Conservation (phyloP, 2,329 filamentous ascomycete genomes). For the Diaporthe vaccinii region DNA sequence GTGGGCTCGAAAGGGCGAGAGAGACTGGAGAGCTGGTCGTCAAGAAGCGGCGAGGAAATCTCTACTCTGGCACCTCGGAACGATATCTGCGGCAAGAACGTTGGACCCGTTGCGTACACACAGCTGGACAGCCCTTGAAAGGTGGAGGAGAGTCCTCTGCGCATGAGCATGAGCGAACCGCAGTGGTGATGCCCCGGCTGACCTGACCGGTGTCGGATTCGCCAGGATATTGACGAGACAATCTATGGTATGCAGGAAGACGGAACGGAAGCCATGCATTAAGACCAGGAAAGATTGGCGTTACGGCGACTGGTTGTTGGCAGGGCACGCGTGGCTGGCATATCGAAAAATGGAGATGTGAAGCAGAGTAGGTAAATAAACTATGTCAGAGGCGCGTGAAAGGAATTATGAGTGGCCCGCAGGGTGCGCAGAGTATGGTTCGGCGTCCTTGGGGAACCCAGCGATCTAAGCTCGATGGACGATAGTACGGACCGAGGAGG, state of each 20-base stretch:
- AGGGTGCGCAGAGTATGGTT: constrained; percentile 34
- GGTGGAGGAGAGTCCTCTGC: neutral
- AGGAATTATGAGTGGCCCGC: constrained; percentile 33
- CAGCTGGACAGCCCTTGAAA: neutral
- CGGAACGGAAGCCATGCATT: constrained; percentile 26
- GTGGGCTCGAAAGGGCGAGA: neutral
- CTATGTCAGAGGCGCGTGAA: constrained; percentile 35
- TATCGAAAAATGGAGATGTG: constrained; percentile 31
- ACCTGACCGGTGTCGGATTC: constrained; percentile 12
- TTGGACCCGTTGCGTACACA: neutral
- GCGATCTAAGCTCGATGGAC: constrained; percentile 37
- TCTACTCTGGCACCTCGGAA: neutral
- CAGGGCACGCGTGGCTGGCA: constrained; percentile 22
- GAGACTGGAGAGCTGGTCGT: neutral
- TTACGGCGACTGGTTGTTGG: constrained; percentile 24
- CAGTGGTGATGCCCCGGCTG: constrained; percentile 3
- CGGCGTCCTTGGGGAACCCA: constrained; percentile 30
- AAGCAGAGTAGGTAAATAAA: constrained; percentile 34
- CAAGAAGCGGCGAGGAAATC: neutral
- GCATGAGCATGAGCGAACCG: constrained; percentile 1
- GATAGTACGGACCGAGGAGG: constrained; percentile 33
- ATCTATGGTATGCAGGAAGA: constrained; percentile 32
- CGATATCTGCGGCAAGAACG: neutral
- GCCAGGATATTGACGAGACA: constrained; percentile 34
- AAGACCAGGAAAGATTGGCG: constrained; percentile 29